Evolutionary conservation across 345 rosid genomes (phyloP), one percentile per base, ranked within the genome.

Genomic region (Populus nigra): DNA sequence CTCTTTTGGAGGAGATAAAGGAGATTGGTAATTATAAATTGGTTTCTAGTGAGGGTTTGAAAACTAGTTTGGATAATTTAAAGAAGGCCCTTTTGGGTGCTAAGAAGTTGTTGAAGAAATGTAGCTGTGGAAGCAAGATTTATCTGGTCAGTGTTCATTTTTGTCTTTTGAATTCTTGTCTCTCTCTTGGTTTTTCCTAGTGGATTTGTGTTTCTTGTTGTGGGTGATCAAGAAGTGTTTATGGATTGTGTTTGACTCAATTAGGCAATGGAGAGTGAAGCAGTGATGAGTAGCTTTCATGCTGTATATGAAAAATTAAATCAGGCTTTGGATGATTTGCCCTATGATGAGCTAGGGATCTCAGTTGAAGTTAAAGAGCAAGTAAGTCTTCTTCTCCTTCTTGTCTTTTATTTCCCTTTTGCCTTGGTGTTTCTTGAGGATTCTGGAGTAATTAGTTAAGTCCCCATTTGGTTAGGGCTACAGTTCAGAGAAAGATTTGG

Each of bases 261-360:
- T 62, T n/a, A 90, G 90, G 93, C 90, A 69, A 41, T 87, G 86
- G 93, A 90, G 75, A 85, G 85, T n/a, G 93, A 90, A 77, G 91
- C 89, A 17, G 86, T 88, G 83, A 85, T 81, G 85, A 31, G 84
- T 7, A 78, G 86, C 49, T 90, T 90, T 78, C 91, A 88, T 74
- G 81, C 79, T 67, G 84, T 87, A 3, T 87, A 87, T 79, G 89
- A 87, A 45, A 85, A 84, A 77, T 22, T 90, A 50, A 76, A 73
- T 72, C 84, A 83, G 69, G 90, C 90, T 63, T 80, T 90, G 78
- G 90, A 86, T 69, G 87, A 70, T 16, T 10, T 90, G 35, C 88
- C 86, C 55, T 87, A 76, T n/a, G 80, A 84, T 70, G 77, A 80
- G 66, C 83, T 90, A 27, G 90, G 89, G 53, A 81, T 89, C 79